Evolutionary conservation across 1,284 basidiomycete genomes (phyloP), one percentile per base, ranked within the genome.

Genomic region (Malassezia cuniculi): DNA sequence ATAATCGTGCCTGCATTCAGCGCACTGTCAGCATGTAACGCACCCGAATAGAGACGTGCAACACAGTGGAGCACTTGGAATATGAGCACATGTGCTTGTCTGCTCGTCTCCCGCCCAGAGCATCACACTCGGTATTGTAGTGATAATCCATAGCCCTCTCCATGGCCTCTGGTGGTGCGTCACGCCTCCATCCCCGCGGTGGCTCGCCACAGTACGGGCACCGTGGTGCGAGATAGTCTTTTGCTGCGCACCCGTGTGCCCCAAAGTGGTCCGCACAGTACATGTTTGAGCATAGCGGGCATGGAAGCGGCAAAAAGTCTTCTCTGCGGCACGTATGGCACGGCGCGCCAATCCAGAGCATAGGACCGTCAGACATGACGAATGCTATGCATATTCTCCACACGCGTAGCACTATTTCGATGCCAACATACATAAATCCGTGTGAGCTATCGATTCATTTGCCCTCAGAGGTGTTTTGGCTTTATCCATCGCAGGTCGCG

Each of bases 401-500:
- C 14, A 30, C 11, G 9, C 14, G 11, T n/a, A n/a, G n/a, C n/a
- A n/a, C n/a, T n/a, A n/a, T n/a, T n/a, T n/a, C 11, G 11, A 27
- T 27, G 11, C 22, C 22, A 11, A 6, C 22, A 6, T 24, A 24
- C 6, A 24, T 24, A 24, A 24, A 59, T 24, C 55, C 60, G 19
- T 65, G 61, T 48, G 55, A 60, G 45, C 47, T 66, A 17, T 45
- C 53, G 29, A 43, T 66, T 5, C 61, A 66, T 28, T 48, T 66
- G 20, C 47, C 53, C 31, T 52, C 52, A 21, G 55, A 62, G 19
- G 57, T 63, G 39, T 48, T 65, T 39, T 63, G 64, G 40, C 36
- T 63, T 33, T 50, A 55, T 12, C 51, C 62, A 11, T 52, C 54
- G 2, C 45, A 49, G 15, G 47, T 48, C 24, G 24, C 40, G n/a